Percentiles rank a stretch among this genome's conserved stretches.
Conservation (phyloP, 495 filamentous ascomycete genomes). For the Daldinia bambusicola region DNA sequence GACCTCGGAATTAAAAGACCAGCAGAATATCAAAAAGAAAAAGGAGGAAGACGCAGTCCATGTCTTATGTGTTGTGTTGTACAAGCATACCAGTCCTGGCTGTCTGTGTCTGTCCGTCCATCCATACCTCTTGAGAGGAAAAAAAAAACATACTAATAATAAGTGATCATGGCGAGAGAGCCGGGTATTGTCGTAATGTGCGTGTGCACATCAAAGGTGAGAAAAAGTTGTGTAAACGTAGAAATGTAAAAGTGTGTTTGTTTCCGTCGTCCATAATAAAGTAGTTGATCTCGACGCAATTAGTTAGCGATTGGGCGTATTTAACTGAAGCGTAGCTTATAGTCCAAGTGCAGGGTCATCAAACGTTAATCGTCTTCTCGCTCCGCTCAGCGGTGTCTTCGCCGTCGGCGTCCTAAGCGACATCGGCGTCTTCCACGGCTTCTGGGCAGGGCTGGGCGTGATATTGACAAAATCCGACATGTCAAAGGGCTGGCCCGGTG, state of each 20-base stretch:
- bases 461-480: conserved; percentile 98
- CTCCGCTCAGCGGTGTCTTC: conserved; percentile 56
- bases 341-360: conserved; percentile 49
- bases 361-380: conserved; percentile 58
- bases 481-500: conserved; percentile 79
- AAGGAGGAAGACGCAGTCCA: conserved; percentile 5
- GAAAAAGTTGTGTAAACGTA: conserved; percentile 5
- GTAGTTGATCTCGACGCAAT: conserved; percentile 8
- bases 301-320: background rate
- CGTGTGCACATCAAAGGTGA: conserved; percentile 16
- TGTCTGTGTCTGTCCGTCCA: background rate
- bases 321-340: conserved; percentile 2
- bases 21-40: background rate
- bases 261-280: conserved; percentile 10
- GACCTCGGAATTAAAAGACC: conserved; percentile 16
- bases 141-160: conserved; percentile 25
- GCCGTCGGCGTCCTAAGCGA: conserved; percentile 48
- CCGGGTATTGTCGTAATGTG: conserved; percentile 41
- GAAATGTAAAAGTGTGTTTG: conserved; percentile 18
- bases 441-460: conserved; percentile 93
- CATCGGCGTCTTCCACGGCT: conserved; percentile 77
- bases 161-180: conserved; percentile 37
- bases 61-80: conserved; percentile 31
- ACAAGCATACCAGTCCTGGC: conserved; percentile 26
- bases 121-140: conserved; percentile 28